Base-by-base conservation (phyloP, 306 rosid species). In the Quercus rubra region DNA sequence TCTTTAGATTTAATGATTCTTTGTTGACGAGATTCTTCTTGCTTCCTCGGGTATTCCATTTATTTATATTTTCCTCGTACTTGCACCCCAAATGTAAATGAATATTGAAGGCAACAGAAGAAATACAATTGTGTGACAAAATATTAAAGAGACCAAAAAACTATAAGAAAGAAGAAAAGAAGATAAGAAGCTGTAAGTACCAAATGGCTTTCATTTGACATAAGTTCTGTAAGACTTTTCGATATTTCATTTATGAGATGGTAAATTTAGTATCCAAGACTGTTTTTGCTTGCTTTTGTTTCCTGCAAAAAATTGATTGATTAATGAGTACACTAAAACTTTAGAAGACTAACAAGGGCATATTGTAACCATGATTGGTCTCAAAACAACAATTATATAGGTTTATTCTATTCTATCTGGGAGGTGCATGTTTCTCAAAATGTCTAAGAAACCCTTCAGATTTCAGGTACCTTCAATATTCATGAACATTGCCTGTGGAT, bases 31-130 rank as follows among this genome's bases (percentile, higher is more conserved):
- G 41, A 35, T 35, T 35, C 41, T 35, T 35, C 41, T 35, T 5
- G 41, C 41, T 35, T 35, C 1, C 41, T 35, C 8, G 1, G 41
- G 41, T 1, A 35, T 35, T 35, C 92, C 93, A 94, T 92, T 79
- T 88, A 89, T 15, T 83, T 87, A 85, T 87, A 83, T 59, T 86
- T 90, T 49, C 92, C 95, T 72, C 71, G 75, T 46, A 87, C 85
- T 83, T 85, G 86, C 35, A 87, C 96, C 35, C 78, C 97, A 78
- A 43, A 74, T 78, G 78, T 46, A 66, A 61, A 10, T 18, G 62
- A 59, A 9, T 66, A 80, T n/a, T 79, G 76, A 49, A 85, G 82
- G 25, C 81, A 61, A 82, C 58, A 72, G 43, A 12, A 73, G 41
- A 35, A 35, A 35, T 35, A 5, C 41, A 35, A 35, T 35, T 35